Percentiles rank a stretch among this genome's conserved stretches.
Conservation (phyloP, 306 rosid species). For the Elaeagnus macrophylla region DNA sequence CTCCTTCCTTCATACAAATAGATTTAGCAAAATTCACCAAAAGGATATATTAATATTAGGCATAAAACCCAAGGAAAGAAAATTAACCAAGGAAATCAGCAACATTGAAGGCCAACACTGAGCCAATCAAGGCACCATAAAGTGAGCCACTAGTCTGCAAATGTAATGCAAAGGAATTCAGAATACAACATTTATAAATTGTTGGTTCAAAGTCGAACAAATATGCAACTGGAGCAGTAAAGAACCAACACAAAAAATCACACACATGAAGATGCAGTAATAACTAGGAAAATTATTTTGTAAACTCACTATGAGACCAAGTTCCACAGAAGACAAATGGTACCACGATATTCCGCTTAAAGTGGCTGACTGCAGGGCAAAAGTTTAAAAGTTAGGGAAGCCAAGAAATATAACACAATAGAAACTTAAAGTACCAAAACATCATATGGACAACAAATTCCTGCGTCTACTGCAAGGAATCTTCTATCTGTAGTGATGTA, state of each 20-base stretch:
- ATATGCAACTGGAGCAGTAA: too few species aligned
- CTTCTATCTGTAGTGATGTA: too few species aligned
- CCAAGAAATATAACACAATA: too few species aligned
- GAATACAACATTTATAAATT: too few species aligned
- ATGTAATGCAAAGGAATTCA: neutral
- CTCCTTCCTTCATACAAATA: conserved; percentile 56
- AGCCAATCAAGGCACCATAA: conserved; percentile 93
- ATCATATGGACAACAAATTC: too few species aligned
- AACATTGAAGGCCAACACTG: conserved; percentile 71
- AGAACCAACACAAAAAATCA: too few species aligned
- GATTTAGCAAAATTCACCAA: conserved; percentile 21
- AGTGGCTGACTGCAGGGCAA: conserved; percentile 58
- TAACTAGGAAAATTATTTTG: conserved; percentile 6
- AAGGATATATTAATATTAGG: conserved; percentile 8
- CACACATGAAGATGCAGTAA: too few species aligned
- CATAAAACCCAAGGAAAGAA: conserved; percentile 11
- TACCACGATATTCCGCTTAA: conserved; percentile 88
- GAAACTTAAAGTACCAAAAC: too few species aligned
- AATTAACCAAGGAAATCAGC: conserved; percentile 78
- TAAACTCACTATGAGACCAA: conserved; percentile 84
- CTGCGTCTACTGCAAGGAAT: too few species aligned
- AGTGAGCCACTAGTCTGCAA: conserved; percentile 96
- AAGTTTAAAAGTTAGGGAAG: conserved; percentile 1
- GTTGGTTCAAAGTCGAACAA: too few species aligned
- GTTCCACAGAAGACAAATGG: conserved; percentile 59